These are phyloP conservation scores for Exophiala sp. DNA, from an alignment of 2,329 filamentous ascomycete species.

Conservation along the genomic window DNA sequence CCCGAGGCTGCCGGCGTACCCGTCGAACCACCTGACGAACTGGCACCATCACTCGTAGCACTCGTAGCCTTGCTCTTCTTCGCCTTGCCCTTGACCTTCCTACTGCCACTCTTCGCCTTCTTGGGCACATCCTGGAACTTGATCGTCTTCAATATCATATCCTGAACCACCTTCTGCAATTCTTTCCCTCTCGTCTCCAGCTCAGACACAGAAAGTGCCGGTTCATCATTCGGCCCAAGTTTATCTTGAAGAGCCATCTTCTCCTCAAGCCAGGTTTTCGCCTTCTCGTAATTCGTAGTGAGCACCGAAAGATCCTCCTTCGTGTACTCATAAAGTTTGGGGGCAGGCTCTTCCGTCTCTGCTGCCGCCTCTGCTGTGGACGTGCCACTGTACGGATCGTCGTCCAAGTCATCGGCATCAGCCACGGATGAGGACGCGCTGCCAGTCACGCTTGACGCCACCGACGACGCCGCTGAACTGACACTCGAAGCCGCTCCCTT, in stretches of 20 bases:
- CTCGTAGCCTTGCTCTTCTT: conserved; percentile 29
- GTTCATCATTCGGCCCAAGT: conserved; percentile 67
- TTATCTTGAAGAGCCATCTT: conserved; percentile 68
- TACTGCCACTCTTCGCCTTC: conserved; percentile 26
- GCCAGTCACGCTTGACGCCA: conserved; percentile 44
- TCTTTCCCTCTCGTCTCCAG: conserved; percentile 65
- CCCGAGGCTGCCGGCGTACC: conserved; percentile 8
- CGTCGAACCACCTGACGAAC: conserved; percentile 3
- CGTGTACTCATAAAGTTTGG: conserved; percentile 60
- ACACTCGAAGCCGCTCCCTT: conserved; percentile 57
- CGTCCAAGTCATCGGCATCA: conserved; percentile 69
- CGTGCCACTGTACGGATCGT: conserved; percentile 52
- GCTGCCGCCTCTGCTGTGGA: conserved; percentile 32
- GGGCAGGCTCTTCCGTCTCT: conserved; percentile 33
- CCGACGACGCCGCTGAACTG: conserved; percentile 46
- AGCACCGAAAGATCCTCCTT: conserved; percentile 67
- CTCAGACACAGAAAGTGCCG: conserved; percentile 70
- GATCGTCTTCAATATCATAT: conserved; percentile 68
- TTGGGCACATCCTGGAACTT: conserved; percentile 46
- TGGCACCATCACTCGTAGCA: conserved; percentile 2
- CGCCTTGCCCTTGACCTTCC: conserved; percentile 33
- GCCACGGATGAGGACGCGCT: conserved; percentile 43
- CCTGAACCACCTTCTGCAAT: conserved; percentile 66
- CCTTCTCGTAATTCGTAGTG: conserved; percentile 59
- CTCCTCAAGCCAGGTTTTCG: conserved; percentile 70